A percentile compares a stretch with the other conserved stretches of the same genome.
Conservation (phyloP, 306 rosid species). For the Vigna angularis region DNA sequence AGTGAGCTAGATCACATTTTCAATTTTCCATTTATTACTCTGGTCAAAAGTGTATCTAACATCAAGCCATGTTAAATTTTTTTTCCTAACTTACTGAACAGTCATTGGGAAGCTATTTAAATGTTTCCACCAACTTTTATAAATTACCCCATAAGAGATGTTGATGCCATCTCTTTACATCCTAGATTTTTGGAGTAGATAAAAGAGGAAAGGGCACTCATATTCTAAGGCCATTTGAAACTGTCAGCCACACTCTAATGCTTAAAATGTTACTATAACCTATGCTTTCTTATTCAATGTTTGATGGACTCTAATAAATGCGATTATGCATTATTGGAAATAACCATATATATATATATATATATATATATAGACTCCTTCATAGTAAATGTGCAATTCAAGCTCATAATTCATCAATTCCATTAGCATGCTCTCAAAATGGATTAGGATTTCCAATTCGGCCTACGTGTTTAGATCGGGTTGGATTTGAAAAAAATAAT, state of each 20-base stretch:
- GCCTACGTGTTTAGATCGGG: too few species aligned
- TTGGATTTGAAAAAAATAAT: too few species aligned
- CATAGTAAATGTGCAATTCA: too few species aligned
- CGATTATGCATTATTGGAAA: not conserved
- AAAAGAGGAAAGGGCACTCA: not conserved
- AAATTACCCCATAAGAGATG: not conserved
- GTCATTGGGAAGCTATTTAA: conserved; percentile 10
- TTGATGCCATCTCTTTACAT: not conserved
- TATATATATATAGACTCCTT: too few species aligned
- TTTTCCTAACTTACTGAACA: conserved; percentile 23
- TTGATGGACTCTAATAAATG: not conserved
- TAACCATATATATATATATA: too few species aligned
- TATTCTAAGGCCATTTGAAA: not conserved
- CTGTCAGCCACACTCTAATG: not conserved
- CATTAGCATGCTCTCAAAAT: not conserved
- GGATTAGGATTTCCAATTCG: too few species aligned
- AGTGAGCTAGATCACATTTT: conserved; percentile 11
- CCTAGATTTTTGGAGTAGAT: conserved; percentile 2
- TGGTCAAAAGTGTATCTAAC: conserved; percentile 34
- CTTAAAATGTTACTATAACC: not conserved
- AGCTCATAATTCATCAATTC: not conserved
- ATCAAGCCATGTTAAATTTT: conserved; percentile 7
- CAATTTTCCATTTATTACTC: conserved; percentile 37
- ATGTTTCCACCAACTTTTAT: conserved; percentile 34
- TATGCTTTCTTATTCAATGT: not conserved